Evolutionary conservation across 106 monocot species (phyloP).

Genomic region (Gastrodia elata): DNA sequence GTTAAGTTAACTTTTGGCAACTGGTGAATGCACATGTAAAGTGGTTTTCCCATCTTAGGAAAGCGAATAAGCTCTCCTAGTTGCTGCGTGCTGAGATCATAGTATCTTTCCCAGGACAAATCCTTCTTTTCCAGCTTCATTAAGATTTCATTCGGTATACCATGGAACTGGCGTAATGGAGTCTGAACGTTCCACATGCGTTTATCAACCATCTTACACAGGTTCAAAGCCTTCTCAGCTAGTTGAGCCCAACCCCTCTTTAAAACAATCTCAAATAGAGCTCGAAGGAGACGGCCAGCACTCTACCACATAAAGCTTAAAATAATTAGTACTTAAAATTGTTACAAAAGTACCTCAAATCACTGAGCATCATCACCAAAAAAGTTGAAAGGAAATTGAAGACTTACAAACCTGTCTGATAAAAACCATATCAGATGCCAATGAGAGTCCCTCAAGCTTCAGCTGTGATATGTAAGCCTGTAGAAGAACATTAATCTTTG

Average conservation of each 20-base stretch:
- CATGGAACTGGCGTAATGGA: conserved; percentile 79
- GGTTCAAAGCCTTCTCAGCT: conserved; percentile 78
- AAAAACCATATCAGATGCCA: conserved; percentile 96
- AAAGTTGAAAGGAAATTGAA: not conserved
- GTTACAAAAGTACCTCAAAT: not conserved
- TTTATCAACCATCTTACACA: conserved; percentile 99
- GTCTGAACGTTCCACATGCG: conserved; percentile 96
- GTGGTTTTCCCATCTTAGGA: conserved; percentile 32
- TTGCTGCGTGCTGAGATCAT: conserved; percentile 38
- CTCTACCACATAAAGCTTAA: conserved; percentile 36
- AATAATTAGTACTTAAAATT: not conserved
- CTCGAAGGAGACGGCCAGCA: conserved; percentile 89
- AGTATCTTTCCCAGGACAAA: conserved; percentile 92
- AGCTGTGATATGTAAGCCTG: conserved; percentile 91
- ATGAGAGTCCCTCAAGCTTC: conserved; percentile 90
- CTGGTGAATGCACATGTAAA: conserved; percentile 80
- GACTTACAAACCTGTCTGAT: conserved; percentile 61
- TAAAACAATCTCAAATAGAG: conserved; percentile 92
- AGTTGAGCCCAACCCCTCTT: conserved; percentile 97
- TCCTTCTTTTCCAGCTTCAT: conserved; percentile 98
- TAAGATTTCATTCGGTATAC: conserved; percentile 91
- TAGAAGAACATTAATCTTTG: conserved; percentile 96
- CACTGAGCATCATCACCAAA: not conserved
- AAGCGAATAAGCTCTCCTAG: conserved; percentile 87
- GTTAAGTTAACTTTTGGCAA: conserved; percentile 86